Conservation (phyloP, 257 asterid genomes). For the Galeopsis tetrahit region DNA sequence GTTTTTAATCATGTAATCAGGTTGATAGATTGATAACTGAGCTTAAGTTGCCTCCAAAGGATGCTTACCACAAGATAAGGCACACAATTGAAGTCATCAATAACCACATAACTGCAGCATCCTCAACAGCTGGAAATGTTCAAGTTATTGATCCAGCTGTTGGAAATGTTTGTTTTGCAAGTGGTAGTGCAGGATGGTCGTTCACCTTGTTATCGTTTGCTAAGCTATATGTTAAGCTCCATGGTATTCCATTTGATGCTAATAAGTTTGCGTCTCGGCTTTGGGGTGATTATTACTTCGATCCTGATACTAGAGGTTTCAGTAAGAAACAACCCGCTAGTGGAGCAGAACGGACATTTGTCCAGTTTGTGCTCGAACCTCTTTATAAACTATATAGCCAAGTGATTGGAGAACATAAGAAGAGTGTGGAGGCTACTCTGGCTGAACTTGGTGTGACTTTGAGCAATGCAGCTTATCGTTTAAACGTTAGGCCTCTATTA, state of each 20-base stretch:
- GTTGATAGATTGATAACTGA: conserved; percentile 93
- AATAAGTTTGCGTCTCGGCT: conserved; percentile 87
- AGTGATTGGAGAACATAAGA: conserved; percentile 97
- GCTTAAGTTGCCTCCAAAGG: conserved; percentile 94
- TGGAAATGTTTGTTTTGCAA: conserved; percentile 96
- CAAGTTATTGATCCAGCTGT: conserved; percentile 81
- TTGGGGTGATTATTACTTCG: conserved; percentile 96
- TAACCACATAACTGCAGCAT: conserved; percentile 77
- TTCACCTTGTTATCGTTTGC: conserved; percentile 95
- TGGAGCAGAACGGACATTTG: conserved; percentile 91
- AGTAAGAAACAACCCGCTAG: conserved; percentile 82
- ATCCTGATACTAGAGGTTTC: conserved; percentile 72
- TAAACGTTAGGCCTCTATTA: conserved; percentile 89
- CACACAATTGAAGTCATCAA: conserved; percentile 89
- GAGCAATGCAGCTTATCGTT: conserved; percentile 91
- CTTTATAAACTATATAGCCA: conserved; percentile 93
- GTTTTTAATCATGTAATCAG: conserved; percentile 43
- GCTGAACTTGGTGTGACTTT: conserved; percentile 92
- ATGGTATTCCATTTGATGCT: conserved; percentile 92
- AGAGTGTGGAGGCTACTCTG: conserved; percentile 93
- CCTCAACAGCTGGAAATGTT: conserved; percentile 90
- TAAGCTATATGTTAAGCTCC: conserved; percentile 89
- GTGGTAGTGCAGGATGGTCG: conserved; percentile 99
- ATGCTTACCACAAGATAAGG: conserved; percentile 91
- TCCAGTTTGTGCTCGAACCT: conserved; percentile 94